Base-by-base conservation (phyloP, 208 protist species). In the Crithidia brevicula region DNA sequence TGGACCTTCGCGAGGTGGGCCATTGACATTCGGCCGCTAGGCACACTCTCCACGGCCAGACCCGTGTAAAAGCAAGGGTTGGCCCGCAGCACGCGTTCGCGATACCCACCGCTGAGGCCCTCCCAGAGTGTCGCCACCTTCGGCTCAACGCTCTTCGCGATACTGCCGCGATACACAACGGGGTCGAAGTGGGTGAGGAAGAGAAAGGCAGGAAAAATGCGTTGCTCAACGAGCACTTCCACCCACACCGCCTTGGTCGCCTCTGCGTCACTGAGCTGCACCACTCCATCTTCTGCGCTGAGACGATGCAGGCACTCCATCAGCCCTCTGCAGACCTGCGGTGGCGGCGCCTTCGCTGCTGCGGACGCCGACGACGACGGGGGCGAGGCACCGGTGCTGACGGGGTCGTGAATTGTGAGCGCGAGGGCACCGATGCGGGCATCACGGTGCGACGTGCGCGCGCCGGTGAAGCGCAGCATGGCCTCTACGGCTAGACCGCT, bases 161-260 rank as follows among this genome's bases (percentile, higher is more conserved):
- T 75, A 3, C 60, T 38, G 36, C 74, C 56, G 31, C 70, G 45
- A 50, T 85, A 96, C 22, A 91, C 36, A 8, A 33, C 47, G 7
- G 74, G 66, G 40, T 94, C 88, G 38, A 72, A 85, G 73, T 91
- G 80, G 9, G 63, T 76, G 31, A 85, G 49, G 49, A 94, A 94
- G n/a, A 86, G 58, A 66, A 96, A 91, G 40, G 88, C 91, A 1
- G 87, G 91, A 47, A 94, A 85, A 7, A 96, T 65, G 45, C 77
- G 81, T 54, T 83, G 73, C 28, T 30, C 31, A 25, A 80, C 74
- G 15, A 93, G 74, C 27, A 77, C 61, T 63, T 83, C 73, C 2
- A 90, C 74, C 50, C 85, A 91, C 11, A 67, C 51, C 1, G 75
- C 50, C 18, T 82, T 54, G 10, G 84, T 67, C 18, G 69, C 33